phyloP scores from a whole-genome alignment of 2,329 filamentous ascomycete species.

The Trichoderma citrinoviride region DNA sequence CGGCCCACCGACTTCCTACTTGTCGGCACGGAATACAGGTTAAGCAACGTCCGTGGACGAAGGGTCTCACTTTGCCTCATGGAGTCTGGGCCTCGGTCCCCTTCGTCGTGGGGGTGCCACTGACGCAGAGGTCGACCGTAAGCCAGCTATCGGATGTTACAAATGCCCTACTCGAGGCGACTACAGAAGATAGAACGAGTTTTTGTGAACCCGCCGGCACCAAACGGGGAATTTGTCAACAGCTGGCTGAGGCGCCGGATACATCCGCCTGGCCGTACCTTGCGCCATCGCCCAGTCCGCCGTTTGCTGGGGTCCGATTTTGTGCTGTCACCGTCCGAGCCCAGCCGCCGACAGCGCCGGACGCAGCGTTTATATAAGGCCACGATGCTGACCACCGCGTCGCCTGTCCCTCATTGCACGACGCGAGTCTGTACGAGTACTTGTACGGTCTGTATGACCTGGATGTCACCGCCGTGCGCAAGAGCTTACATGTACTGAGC shows the following conservation, averaged over 20 bases:
- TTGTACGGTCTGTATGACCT: neutral
- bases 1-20: neutral
- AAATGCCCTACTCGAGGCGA: neutral
- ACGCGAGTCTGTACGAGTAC: too few relatives aligned
- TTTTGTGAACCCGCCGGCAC: neutral
- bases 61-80: neutral
- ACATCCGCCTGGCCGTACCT: conserved; percentile 9
- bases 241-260: neutral
- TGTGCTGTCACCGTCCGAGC: neutral
- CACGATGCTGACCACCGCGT: conserved; percentile 4
- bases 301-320: neutral
- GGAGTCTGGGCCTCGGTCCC: conserved; percentile 1
- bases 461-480: neutral
- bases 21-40: conserved; percentile 7
- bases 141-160: neutral
- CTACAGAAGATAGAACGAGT: neutral
- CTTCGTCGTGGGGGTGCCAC: conserved; percentile 15
- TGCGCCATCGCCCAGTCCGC: conserved; percentile 12
- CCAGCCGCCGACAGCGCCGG: conserved; percentile 18
- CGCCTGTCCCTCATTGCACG: neutral
- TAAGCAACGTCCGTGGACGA: neutral
- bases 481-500: conserved; percentile 7
- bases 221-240: neutral
- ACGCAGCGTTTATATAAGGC: neutral
- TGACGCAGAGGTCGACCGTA: conserved; percentile 3